Base-by-base conservation (phyloP, 306 rosid genomes). In the Medicago lupulina region DNA sequence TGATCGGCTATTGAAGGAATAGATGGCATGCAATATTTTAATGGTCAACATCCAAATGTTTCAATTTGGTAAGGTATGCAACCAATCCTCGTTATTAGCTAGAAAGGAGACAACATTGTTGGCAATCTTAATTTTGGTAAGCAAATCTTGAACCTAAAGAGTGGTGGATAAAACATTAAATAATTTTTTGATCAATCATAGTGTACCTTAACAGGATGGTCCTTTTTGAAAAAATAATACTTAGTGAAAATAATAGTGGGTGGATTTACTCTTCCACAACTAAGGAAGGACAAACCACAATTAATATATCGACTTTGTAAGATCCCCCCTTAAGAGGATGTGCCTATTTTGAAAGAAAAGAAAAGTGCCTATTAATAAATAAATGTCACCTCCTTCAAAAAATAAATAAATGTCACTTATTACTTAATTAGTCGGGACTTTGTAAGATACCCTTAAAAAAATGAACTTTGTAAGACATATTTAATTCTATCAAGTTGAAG, bases 11-110 rank as follows among this genome's bases (percentile, higher is more conserved):
- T 55, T 55, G 23, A 65, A 8, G 82, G 81, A 38, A 71, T 61
- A 23, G 9, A 76, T 65, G 38, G 23, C 50, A 71, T 67, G 69
- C 53, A 60, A 55, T 50, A 39, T 39, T 68, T 44, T 38, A 74
- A 53, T 18, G 60, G 84, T 64, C 81, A 21, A 64, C 79, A 76
- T 82, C 75, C 9, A 71, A 76, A 70, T 71, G 21, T 82, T 65
- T 19, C 70, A 76, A 76, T 70, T 63, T 53, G 46, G 39, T 23
- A 1, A 70, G 67, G 18, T 44, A 23, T 43, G 25, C 46, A 63
- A 41, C 10, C 5, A 73, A 73, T 58, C 46, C 43, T 63, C 66
- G 0, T 74, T 55, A 46, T 8, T 15, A 15, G 31, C 14, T 61
- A 15, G 21, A 23, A 28, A 58, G 70, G 47, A 80, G 8, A 31